Evolutionary conservation across 768 basidiomycete species (phyloP).

Genomic region (Pleurotus cornucopiae): DNA sequence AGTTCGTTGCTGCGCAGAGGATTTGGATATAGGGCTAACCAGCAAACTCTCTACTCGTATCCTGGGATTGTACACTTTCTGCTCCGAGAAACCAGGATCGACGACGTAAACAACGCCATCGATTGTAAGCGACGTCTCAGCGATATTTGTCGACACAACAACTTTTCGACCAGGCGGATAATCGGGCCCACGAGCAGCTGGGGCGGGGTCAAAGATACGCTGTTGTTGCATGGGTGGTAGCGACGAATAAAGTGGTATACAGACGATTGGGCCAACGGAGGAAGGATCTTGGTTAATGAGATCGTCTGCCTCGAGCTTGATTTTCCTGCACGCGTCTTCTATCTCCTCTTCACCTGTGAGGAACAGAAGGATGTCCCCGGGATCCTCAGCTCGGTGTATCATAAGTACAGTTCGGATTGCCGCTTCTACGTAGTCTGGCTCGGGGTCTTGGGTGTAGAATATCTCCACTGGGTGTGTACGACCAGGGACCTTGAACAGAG

Average conservation of each 20-base stretch:
- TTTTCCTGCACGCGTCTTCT: constrained; percentile 92
- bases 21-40: constrained; percentile 94
- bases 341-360: constrained; percentile 98
- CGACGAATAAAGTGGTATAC: constrained; percentile 93
- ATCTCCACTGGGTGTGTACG: constrained; percentile 95
- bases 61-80: constrained; percentile 97
- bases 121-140: constrained; percentile 95
- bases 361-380: constrained; percentile 91
- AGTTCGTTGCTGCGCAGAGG: constrained; percentile 91
- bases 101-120: constrained; percentile 99
- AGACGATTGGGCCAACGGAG: constrained; percentile 80
- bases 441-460: constrained; percentile 89
- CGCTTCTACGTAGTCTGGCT: constrained; percentile 95
- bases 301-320: constrained; percentile 87
- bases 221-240: constrained; percentile 95
- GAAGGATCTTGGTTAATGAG: constrained; percentile 66
- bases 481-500: constrained; percentile 88
- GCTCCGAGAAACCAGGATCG: constrained; percentile 96
- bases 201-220: constrained; percentile 91
- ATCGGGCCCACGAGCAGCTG: constrained; percentile 49
- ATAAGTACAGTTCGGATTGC: constrained; percentile 94
- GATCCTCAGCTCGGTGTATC: constrained; percentile 95
- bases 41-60: constrained; percentile 93
- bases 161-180: constrained; percentile 91
- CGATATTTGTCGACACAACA: constrained; percentile 94